A percentile compares a stretch with the other conserved stretches of the same genome.
Evolutionary conservation across 176 grass and related monocot genomes (phyloP).

Genomic region (Phoenix dactylifera): DNA sequence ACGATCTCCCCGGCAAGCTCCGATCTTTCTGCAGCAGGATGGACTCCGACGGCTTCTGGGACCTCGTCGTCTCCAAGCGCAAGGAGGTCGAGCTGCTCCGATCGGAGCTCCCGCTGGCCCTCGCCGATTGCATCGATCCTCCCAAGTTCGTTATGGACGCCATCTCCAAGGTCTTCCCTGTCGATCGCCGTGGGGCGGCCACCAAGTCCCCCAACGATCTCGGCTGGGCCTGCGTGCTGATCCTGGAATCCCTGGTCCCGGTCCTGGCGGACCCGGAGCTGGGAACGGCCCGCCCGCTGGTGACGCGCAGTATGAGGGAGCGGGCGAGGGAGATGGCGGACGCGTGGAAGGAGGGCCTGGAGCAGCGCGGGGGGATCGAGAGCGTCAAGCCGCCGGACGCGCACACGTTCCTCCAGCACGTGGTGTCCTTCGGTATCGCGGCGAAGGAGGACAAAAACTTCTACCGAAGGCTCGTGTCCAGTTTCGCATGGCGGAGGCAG

Average conservation of each 20-base stretch:
- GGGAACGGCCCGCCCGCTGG: slow-evolving; percentile 32
- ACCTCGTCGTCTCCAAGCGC: slow-evolving; percentile 44
- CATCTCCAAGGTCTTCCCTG: slow-evolving; percentile 55
- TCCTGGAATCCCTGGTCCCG: slow-evolving; percentile 62
- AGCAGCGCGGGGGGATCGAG: slow-evolving; percentile 54
- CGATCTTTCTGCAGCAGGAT: slow-evolving; percentile 46
- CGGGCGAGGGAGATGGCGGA: slow-evolving; percentile 46
- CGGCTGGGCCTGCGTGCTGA: slow-evolving; percentile 81
- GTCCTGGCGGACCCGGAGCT: slow-evolving; percentile 50
- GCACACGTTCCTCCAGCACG: slow-evolving; percentile 61
- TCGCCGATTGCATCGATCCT: slow-evolving; percentile 71
- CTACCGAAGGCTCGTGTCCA: slow-evolving; percentile 54
- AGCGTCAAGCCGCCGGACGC: slow-evolving; percentile 64
- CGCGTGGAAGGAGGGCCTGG: slow-evolving; percentile 55
- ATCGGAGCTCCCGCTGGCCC: slow-evolving; percentile 34
- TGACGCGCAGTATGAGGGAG: slow-evolving; percentile 33
- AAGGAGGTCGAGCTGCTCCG: slow-evolving; percentile 77
- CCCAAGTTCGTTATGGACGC: slow-evolving; percentile 66
- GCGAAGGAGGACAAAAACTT: slow-evolving; percentile 50
- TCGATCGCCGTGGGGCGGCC: slow-evolving; percentile 40
- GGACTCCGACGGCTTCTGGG: slow-evolving; percentile 56
- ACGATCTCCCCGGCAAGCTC: slow-evolving; percentile 32
- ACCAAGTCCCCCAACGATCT: slow-evolving; percentile 51
- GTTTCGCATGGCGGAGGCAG: slow-evolving; percentile 72
- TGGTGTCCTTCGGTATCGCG: slow-evolving; percentile 59